Percentiles rank a stretch among this genome's conserved stretches.
phyloP scores from a whole-genome alignment of 139 green algal genomes.

The Picochlorum sp. region DNA sequence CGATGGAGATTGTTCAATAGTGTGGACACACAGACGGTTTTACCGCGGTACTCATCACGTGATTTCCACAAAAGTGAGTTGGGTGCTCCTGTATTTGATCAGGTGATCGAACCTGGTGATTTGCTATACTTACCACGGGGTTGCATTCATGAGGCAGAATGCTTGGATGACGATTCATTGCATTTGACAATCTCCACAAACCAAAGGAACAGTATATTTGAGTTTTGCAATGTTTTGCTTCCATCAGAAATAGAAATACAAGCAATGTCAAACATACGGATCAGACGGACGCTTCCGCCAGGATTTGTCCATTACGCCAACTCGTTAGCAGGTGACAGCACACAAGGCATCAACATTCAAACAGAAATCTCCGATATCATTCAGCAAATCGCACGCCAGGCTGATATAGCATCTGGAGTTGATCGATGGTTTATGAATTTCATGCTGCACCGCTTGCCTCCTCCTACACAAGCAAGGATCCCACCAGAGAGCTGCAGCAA shows the following conservation, averaged over 20 bases:
- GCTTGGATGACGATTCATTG: slow-evolving; percentile 46
- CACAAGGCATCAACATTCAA: background rate
- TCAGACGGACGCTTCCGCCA: slow-evolving; percentile 12
- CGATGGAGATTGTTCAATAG: slow-evolving; percentile 43
- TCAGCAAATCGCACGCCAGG: background rate
- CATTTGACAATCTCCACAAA: slow-evolving; percentile 66
- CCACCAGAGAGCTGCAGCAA: too few species aligned
- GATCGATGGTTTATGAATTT: background rate
- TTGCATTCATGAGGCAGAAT: slow-evolving; percentile 21
- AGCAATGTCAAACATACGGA: slow-evolving; percentile 11
- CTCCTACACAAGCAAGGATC: background rate
- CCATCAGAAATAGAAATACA: slow-evolving; percentile 37
- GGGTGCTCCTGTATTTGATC: slow-evolving; percentile 37
- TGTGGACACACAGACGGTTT: slow-evolving; percentile 18
- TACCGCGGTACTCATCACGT: slow-evolving; percentile 34
- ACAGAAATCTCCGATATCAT: background rate
- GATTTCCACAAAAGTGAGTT: slow-evolving; percentile 43
- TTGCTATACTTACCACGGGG: slow-evolving; percentile 67
- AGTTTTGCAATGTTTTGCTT: slow-evolving; percentile 34
- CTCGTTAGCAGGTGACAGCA: background rate
- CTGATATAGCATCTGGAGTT: background rate
- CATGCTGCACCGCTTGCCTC: background rate
- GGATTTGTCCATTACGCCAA: background rate
- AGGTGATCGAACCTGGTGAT: slow-evolving; percentile 47
- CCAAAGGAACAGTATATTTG: slow-evolving; percentile 49